Base-by-base conservation (phyloP, 1,139 yeast genomes). In the Hemisphaericaspora lyxosophila region DNA sequence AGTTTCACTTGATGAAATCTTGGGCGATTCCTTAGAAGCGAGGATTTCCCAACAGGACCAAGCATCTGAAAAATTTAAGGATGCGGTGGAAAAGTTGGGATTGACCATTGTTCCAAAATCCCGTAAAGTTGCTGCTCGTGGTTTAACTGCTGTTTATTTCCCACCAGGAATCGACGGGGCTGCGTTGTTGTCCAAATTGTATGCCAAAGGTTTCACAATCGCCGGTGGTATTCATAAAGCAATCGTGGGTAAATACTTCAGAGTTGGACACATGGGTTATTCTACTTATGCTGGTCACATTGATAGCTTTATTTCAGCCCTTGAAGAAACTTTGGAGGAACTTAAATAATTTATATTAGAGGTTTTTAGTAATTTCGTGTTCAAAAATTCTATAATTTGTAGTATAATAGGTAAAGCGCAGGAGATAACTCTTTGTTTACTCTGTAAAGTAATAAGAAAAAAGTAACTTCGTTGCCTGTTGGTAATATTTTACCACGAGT, bases 191-290 rank as follows among this genome's bases (percentile, higher is more conserved):
- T 64, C 64, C 28, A 59, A 62, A 41, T 65, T 87, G 53, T 80
- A 82, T 45, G 62, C 72, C 40, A 78, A 80, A 54, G 86, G 90
- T n/a, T 79, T 85, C 55, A 80, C 84, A 22, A 77, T 90, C 38
- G 96, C 97, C 34, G 95, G 95, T 37, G 97, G 97, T 45, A 82
- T 90, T 50, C 94, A 86, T 67, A 83, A 81, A 63, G 87, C 81
- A 16, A 80, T 88, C 53, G 84, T 80, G 34, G 78, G 85, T 42
- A 82, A 84, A 60, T 89, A 89, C 68, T 87, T 90, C 70, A 80
- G 97, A 65, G 82, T 90, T 44, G 97, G 97, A 23, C 97, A 90
- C 66, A 90, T 90, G 97, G 97, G 97, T 25, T 55, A 58, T 51
- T 70, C 76, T 7, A 64, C 70, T 20, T 64, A 66, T 44, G 70